phyloP scores from a whole-genome alignment of 495 filamentous ascomycete species.

The Aspergillus heteromorphus region DNA sequence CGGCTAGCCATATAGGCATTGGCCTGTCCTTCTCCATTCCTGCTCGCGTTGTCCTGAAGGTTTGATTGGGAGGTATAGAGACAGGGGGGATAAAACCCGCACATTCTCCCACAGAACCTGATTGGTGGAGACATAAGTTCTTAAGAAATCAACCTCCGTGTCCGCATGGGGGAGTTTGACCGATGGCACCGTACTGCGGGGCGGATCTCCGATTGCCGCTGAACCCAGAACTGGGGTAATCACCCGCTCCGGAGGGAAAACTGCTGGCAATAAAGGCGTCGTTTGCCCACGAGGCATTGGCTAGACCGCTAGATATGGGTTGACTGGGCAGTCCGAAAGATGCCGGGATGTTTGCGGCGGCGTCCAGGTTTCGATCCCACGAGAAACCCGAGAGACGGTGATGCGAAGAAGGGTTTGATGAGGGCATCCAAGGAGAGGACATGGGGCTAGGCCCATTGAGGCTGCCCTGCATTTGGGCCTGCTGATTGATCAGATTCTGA shows the following conservation, averaged over 20 bases:
- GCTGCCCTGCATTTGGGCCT: slow-evolving; percentile 15
- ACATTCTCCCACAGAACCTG: background rate
- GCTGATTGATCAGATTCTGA: slow-evolving; percentile 22
- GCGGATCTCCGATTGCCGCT: slow-evolving; percentile 24
- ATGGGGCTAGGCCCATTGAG: slow-evolving; percentile 18
- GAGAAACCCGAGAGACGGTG: slow-evolving; percentile 14
- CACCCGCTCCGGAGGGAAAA: slow-evolving; percentile 19
- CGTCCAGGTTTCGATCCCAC: slow-evolving; percentile 26
- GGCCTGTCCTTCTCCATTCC: background rate
- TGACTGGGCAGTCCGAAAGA: slow-evolving; percentile 26
- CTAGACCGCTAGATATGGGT: slow-evolving; percentile 25
- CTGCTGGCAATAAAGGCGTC: slow-evolving; percentile 40
- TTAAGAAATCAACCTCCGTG: slow-evolving; percentile 40
- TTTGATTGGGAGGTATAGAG: background rate
- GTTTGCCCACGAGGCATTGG: slow-evolving; percentile 36
- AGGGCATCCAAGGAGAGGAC: slow-evolving; percentile 22
- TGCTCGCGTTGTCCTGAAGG: background rate
- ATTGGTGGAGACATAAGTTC: background rate
- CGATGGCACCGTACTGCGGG: slow-evolving; percentile 38
- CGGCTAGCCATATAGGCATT: background rate
- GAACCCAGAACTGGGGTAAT: slow-evolving; percentile 22
- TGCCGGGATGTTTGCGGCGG: slow-evolving; percentile 12
- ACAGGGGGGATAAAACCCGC: background rate
- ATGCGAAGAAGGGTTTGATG: slow-evolving; percentile 17
- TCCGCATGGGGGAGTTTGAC: slow-evolving; percentile 43